Conservation (phyloP, 345 rosid genomes). For the Salix suchowensis region DNA sequence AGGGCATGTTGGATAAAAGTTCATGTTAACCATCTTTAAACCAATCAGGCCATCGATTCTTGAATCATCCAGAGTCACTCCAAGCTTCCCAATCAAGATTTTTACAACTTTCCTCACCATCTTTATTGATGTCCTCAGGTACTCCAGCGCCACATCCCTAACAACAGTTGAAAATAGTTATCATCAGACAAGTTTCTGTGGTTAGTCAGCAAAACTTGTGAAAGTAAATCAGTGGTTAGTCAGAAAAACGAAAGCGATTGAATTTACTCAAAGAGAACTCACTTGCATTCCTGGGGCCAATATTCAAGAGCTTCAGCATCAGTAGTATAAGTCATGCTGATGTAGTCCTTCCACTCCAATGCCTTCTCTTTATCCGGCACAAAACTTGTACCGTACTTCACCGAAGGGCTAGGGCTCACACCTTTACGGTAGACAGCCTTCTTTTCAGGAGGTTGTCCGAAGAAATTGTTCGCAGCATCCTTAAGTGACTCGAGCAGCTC, state of each 20-base stretch:
- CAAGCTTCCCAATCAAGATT: slow-evolving; percentile 40
- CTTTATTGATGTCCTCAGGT: slow-evolving; percentile 33
- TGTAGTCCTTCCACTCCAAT: slow-evolving; percentile 63
- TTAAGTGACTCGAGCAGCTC: slow-evolving; percentile 44
- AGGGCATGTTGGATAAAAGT: slow-evolving; percentile 58
- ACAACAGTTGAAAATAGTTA: not conserved
- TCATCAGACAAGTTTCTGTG: too few species aligned
- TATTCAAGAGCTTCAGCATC: slow-evolving; percentile 48
- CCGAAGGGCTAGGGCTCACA: slow-evolving; percentile 44
- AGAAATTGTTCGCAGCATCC: slow-evolving; percentile 40
- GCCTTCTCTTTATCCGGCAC: slow-evolving; percentile 55
- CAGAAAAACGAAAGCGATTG: too few species aligned
- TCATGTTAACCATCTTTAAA: slow-evolving; percentile 49
- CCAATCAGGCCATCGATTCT: slow-evolving; percentile 36
- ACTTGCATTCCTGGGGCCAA: slow-evolving; percentile 55
- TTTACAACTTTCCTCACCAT: slow-evolving; percentile 39
- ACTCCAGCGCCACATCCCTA: slow-evolving; percentile 48
- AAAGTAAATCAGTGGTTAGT: too few species aligned
- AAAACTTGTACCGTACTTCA: slow-evolving; percentile 54
- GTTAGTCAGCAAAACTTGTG: too few species aligned
- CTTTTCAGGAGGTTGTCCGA: slow-evolving; percentile 34
- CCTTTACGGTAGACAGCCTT: slow-evolving; percentile 41
- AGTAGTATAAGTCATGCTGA: slow-evolving; percentile 46
- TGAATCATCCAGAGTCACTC: slow-evolving; percentile 32
- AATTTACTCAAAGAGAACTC: not conserved